These are phyloP conservation scores for Phytopythium vexans DNA, from an alignment of 352 stramenopile species.

Conservation along the genomic window DNA sequence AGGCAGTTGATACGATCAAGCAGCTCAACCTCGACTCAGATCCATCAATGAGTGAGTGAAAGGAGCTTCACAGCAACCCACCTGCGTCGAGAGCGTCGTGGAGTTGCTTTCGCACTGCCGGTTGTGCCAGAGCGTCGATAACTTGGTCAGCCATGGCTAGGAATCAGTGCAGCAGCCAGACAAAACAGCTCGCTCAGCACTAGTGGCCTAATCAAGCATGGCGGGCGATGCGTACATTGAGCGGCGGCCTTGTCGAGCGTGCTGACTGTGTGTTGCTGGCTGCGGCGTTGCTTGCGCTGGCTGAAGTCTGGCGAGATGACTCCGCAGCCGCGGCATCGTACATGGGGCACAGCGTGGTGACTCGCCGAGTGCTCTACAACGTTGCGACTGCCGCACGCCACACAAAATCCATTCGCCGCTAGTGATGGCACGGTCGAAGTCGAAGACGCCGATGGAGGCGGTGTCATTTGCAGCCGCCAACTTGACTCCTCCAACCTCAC, in stretches of 20 bases:
- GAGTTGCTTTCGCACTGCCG: conserved; percentile 29
- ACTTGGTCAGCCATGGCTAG: conserved; percentile 49
- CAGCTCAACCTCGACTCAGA: neutral
- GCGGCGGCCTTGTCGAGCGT: conserved; percentile 24
- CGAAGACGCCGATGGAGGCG: conserved; percentile 2
- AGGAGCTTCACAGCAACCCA: conserved; percentile 7
- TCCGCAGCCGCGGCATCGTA: conserved; percentile 38
- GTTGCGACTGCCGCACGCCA: conserved; percentile 49
- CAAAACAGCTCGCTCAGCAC: neutral
- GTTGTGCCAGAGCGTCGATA: conserved; percentile 41
- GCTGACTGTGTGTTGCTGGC: conserved; percentile 19
- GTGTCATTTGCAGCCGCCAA: conserved; percentile 7
- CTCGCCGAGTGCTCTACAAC: conserved; percentile 9
- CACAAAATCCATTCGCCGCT: conserved; percentile 36
- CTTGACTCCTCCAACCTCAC: neutral
- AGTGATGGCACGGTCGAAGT: conserved; percentile 9
- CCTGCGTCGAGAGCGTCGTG: conserved; percentile 33
- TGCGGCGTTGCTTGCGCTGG: conserved; percentile 16
- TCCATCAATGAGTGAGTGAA: neutral
- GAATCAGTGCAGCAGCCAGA: neutral
- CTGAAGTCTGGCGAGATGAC: conserved; percentile 50
- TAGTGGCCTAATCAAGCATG: conserved; percentile 2
- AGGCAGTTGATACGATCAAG: neutral
- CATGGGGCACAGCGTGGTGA: neutral
- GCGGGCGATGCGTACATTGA: conserved; percentile 13